phyloP scores from a whole-genome alignment of 257 asterid genomes.

The Galeopsis tetrahit region DNA sequence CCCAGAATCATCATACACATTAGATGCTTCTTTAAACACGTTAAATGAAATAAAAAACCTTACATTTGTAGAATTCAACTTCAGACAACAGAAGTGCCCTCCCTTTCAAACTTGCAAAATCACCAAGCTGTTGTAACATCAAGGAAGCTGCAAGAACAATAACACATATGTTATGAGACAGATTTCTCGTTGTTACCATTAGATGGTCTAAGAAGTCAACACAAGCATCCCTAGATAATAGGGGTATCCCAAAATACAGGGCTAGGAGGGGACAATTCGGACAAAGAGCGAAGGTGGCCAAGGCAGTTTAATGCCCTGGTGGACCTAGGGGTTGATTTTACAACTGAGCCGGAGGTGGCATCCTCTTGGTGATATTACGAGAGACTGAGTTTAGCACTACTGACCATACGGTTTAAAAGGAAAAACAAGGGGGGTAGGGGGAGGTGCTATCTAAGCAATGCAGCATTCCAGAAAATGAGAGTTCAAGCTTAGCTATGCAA shows the following conservation, averaged over 20 bases:
- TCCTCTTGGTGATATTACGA: background rate
- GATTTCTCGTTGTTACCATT: background rate
- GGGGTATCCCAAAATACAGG: background rate
- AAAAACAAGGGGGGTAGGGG: background rate
- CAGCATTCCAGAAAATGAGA: background rate
- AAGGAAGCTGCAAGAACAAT: conserved; percentile 36
- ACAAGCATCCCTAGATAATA: background rate
- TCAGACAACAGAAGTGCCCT: background rate
- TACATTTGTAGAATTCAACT: background rate
- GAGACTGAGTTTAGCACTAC: background rate
- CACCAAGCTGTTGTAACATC: background rate
- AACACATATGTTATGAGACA: background rate
- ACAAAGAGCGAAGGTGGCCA: background rate
- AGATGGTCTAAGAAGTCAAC: conserved; percentile 1
- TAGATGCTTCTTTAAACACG: background rate
- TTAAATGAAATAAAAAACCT: background rate
- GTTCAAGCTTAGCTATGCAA: conserved; percentile 7
- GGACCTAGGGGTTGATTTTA: no score
- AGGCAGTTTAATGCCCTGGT: no score
- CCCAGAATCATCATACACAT: background rate
- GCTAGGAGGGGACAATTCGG: background rate
- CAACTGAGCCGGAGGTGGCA: background rate
- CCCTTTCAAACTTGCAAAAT: background rate
- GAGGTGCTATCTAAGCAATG: background rate
- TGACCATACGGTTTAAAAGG: background rate